A percentile compares a stretch with the other conserved stretches of the same genome.
Conservation (phyloP, 495 filamentous ascomycete species). For the Aspergillus conjunctus region DNA sequence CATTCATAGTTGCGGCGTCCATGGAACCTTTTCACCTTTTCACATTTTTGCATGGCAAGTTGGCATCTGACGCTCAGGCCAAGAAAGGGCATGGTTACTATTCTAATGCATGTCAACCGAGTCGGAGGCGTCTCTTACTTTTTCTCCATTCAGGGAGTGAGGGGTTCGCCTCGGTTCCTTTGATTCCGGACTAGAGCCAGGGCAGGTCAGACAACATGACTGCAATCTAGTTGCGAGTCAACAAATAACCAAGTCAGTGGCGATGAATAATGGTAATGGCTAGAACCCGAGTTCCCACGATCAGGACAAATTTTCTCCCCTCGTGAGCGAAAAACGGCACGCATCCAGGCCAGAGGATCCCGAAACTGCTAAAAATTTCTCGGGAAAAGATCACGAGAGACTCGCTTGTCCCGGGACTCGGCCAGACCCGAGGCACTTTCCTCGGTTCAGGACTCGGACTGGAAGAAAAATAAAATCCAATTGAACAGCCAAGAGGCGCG, state of each 20-base stretch:
- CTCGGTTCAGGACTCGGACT: background rate
- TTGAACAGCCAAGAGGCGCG: background rate
- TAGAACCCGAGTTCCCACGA: too few relatives aligned
- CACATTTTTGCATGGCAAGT: background rate
- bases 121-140: too few relatives aligned
- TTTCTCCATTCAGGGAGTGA: too few relatives aligned
- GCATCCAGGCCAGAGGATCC: background rate
- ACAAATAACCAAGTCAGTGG: too few relatives aligned
- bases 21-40: background rate
- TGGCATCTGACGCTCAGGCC: too few relatives aligned
- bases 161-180: too few relatives aligned
- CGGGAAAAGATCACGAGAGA: constrained; percentile 6
- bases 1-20: background rate
- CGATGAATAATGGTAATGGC: too few relatives aligned
- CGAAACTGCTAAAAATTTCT: background rate
- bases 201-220: background rate
- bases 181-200: too few relatives aligned
- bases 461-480: background rate
- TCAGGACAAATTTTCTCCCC: too few relatives aligned
- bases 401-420: background rate
- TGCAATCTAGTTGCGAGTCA: background rate
- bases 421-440: background rate
- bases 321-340: too few relatives aligned
- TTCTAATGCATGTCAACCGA: background rate
- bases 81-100: background rate